A percentile compares a stretch with the other conserved stretches of the same genome.
phyloP scores from a whole-genome alignment of 139 green algal genomes.

The Pleodorina starrii region DNA sequence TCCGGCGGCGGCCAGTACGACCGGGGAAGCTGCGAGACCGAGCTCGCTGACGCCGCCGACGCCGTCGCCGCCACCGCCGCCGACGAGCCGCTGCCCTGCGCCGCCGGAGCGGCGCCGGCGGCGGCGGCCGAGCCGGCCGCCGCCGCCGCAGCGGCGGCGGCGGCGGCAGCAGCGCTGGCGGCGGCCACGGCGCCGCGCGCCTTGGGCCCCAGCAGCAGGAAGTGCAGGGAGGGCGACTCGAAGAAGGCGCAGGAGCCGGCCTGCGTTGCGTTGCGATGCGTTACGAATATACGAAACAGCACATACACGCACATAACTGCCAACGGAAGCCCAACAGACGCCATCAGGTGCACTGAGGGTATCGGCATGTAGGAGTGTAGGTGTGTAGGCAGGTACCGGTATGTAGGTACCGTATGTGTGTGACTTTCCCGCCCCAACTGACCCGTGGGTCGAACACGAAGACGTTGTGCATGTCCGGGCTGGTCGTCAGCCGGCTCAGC shows the following conservation, averaged over 20 bases:
- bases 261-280: no score
- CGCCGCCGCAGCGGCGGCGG: not conserved
- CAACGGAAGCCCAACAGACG: no score
- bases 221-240: slow-evolving; percentile 19
- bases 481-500: not conserved
- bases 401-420: no score
- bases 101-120: no score
- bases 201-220: not conserved
- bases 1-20: slow-evolving; percentile 47
- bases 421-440: no score
- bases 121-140: not conserved
- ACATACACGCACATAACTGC: no score
- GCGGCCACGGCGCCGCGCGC: not conserved
- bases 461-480: slow-evolving; percentile 3
- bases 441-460: slow-evolving; percentile 44
- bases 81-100: not conserved
- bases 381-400: no score
- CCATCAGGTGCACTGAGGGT: no score
- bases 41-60: not conserved
- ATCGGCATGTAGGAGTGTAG: no score
- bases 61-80: not conserved
- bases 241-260: slow-evolving; percentile 13
- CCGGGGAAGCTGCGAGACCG: not conserved
- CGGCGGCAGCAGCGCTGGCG: not conserved
- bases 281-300: no score